These are phyloP conservation scores for Aspergillus proliferans DNA, from an alignment of 2,329 filamentous ascomycete genomes.

Conservation along the genomic window DNA sequence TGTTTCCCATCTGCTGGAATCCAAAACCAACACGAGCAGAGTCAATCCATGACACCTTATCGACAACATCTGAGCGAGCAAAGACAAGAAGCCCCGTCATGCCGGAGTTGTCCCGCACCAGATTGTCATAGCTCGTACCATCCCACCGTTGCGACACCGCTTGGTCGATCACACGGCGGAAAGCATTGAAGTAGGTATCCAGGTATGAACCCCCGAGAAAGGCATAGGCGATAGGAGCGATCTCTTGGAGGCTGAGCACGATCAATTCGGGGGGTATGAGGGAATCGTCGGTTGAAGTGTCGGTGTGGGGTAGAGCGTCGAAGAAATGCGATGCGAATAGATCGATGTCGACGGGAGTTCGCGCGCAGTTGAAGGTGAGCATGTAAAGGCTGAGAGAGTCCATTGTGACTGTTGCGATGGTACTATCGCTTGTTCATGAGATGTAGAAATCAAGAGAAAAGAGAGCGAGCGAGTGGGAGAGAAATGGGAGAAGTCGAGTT, in stretches of 20 bases:
- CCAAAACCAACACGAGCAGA: slow-evolving; percentile 82
- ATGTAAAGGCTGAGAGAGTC: slow-evolving; percentile 65
- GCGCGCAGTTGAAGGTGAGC: slow-evolving; percentile 84
- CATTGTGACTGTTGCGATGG: slow-evolving; percentile 15
- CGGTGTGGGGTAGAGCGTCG: slow-evolving; percentile 44
- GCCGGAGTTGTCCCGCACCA: slow-evolving; percentile 69
- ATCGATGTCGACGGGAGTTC: slow-evolving; percentile 60
- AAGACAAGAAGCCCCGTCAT: slow-evolving; percentile 90
- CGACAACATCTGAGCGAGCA: slow-evolving; percentile 54
- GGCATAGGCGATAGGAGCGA: slow-evolving; percentile 74
- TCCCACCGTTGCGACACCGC: slow-evolving; percentile 50
- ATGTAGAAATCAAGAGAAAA: not conserved
- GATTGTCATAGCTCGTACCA: slow-evolving; percentile 57
- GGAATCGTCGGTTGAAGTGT: slow-evolving; percentile 41
- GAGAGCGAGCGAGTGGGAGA: not conserved
- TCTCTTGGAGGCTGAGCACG: slow-evolving; percentile 72
- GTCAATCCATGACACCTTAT: slow-evolving; percentile 59
- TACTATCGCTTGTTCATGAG: no score
- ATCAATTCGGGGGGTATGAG: slow-evolving; percentile 59
- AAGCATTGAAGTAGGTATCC: slow-evolving; percentile 65
- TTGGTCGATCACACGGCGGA: slow-evolving; percentile 64
- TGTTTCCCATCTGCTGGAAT: slow-evolving; percentile 84
- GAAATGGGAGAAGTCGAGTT: not conserved
- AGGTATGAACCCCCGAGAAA: slow-evolving; percentile 82
- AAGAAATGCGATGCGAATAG: slow-evolving; percentile 68